Evolutionary conservation across 2,329 filamentous ascomycete species (phyloP), one percentile per base, ranked within the genome.

Genomic region (Aspergillus costaricaensis): DNA sequence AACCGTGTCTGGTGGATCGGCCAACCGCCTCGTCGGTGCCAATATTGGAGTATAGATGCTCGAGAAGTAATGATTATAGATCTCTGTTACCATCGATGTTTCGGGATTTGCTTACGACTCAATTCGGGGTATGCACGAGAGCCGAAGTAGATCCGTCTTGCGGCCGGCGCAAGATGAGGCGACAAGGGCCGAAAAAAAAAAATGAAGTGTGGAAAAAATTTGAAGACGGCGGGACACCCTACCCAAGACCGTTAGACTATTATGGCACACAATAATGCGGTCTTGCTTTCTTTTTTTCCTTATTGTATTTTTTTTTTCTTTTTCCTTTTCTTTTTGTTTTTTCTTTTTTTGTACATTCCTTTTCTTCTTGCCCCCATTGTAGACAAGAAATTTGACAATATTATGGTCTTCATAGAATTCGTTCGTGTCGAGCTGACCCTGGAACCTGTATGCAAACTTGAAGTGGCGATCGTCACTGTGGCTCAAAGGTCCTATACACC

Each of bases 111-210:
- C 39, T 55, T 55, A 47, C 53, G 39, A 55, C 53, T 47, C 19
- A 17, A 10, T 32, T 36, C 53, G 53, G 53, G n/a, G 53, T 36
- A 44, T 55, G 53, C 41, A 47, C n/a, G 41, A 30, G 27, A 47
- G 17, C 53, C 53, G 53, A 55, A 32, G 53, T 55, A 55, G 53
- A 55, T 55, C 53, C 53, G 53, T 55, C 53, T 55, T 30, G 39
- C 39, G 53, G 39, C 43, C 53, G 53, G 39, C 23, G 36, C 17
- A 27, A 50, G 38, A 27, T 32, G 38, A 43, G 21, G n/a, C 27
- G 21, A 44, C 39, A 43, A 54, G 52, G 52, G 23, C 52, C 21
- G 27, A 43, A 43, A 19, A 53, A 27, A 49, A 17, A 49, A 30
- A n/a, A 5, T 8, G 9, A 44, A 14, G 41, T 21, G 17, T n/a